Evolutionary conservation across 2,329 filamentous ascomycete species (phyloP), one percentile per base, ranked within the genome.

Genomic region (Colletotrichum spaethianum): DNA sequence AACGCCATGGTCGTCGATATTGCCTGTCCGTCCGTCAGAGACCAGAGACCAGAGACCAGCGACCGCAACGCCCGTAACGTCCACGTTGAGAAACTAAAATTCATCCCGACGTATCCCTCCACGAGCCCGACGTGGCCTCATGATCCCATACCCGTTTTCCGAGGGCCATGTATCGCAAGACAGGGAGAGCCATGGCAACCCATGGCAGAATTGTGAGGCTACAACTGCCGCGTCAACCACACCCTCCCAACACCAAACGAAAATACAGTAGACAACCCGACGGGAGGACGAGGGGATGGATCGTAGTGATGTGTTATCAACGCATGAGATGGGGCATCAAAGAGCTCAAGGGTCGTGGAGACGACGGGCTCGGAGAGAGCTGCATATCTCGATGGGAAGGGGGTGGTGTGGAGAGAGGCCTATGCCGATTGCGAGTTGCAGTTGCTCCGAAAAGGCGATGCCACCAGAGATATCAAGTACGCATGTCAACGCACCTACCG

Each of bases 1-100:
- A 48, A 56, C 16, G 48, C 26, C 28, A 33, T 36, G 12, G 59
- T 42, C 26, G 40, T 26, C 20, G 20, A 46, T 33, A 23, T 48
- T 46, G 28, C 26, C 14, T 36, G 57, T 31, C 46, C 59, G 59
- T 46, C 50, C 59, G 59, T 56, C 50, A 20, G 63, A 56, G n/a
- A n/a, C n/a, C 50, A 31, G 26, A 53, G 28, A 11, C 18, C 50
- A 53, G 50, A 23, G 31, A 23, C 52, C 48, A 31, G 26, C 26
- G 16, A 50, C 23, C 31, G 31, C 52, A 36, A 33, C 52, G 52
- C 52, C 31, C 31, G 52, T 28, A 55, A 55, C 52, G 52, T 33
- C 28, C 18, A n/a, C 52, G 52, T 55, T 55, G 52, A 6, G 23
- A 55, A 23, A 33, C 52, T 36, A n/a, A 55, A 36, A 12, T 14